Base-by-base conservation (phyloP, 2,329 filamentous ascomycete species). In the Bisporella sp. region DNA sequence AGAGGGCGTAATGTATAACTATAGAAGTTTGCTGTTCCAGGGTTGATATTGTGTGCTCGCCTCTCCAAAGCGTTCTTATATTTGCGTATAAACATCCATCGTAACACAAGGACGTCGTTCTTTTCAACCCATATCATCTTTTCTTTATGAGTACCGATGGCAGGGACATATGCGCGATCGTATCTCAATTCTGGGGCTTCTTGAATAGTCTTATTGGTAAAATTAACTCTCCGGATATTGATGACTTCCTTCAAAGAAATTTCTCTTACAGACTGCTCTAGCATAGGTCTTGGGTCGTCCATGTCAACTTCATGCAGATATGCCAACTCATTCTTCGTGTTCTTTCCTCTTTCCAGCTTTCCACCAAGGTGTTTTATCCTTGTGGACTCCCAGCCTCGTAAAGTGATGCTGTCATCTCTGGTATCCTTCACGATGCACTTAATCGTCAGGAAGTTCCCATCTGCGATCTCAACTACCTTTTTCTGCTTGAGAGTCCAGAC, bases 151-250 rank as follows among this genome's bases (percentile, higher is more conserved):
- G 21, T 21, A 21, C 21, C 21, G 21, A 21, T 21, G 21, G 2
- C 3, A 21, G 21, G 21, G 31, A 30, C 9, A 5, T 32, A 4
- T 4, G 47, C 31, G 33, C 40, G 39, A 3, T 42, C 68, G 4
- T 21, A 11, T 47, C 29, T 48, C 6, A 30, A 41, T 47, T 40
- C 45, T 37, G 28, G 44, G 29, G n/a, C 11, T 31, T 33, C 53
- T 0, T 75, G 74, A 33, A 72, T 79, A 0, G 64, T 55, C 0
- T 70, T 62, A 52, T 87, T 88, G 0, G 83, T 87, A 1, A 74
- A 64, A 0, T 71, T 59, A 0, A 87, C 63, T 0, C 61, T 59
- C 1, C 77, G 66, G 9, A 70, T 65, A 1, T 63, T 54, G 3
- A 69, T 56, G 0, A 82, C 66, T 0, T 67, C 52, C 0, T 57